Evolutionary conservation across 2,329 filamentous ascomycete species (phyloP).

Genomic region (Pestalotiopsis sp.): DNA sequence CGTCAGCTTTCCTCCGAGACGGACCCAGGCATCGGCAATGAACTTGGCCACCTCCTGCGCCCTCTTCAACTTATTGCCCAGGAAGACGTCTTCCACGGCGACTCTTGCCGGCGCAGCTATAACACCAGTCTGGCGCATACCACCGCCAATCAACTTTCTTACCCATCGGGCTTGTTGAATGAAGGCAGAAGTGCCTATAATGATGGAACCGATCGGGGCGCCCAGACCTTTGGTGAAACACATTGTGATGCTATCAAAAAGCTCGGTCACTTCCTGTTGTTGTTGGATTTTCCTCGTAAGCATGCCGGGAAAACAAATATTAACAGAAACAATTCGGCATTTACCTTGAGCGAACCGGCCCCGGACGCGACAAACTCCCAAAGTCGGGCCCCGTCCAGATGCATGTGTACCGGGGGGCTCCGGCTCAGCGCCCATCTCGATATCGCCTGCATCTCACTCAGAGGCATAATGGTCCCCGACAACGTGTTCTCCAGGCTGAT

Average conservation of each 20-base stretch:
- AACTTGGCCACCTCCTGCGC: slow-evolving; percentile 62
- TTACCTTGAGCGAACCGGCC: slow-evolving; percentile 36
- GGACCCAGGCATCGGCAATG: slow-evolving; percentile 65
- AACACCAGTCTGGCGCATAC: slow-evolving; percentile 75
- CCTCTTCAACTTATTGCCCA: slow-evolving; percentile 43
- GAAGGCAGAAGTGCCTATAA: slow-evolving; percentile 49
- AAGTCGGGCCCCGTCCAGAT: slow-evolving; percentile 54
- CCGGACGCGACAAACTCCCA: slow-evolving; percentile 52
- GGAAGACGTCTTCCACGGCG: slow-evolving; percentile 78
- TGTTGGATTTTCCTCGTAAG: too few species aligned
- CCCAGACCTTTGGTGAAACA: slow-evolving; percentile 58
- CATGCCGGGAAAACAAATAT: too few species aligned
- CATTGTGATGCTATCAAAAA: slow-evolving; percentile 49
- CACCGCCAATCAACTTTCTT: slow-evolving; percentile 80
- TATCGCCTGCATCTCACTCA: slow-evolving; percentile 35
- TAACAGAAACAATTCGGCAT: too few species aligned
- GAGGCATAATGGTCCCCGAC: slow-evolving; percentile 36
- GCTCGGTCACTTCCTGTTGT: not conserved
- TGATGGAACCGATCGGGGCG: slow-evolving; percentile 52
- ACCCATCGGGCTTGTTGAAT: slow-evolving; percentile 74
- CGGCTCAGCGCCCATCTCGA: slow-evolving; percentile 34
- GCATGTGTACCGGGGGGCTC: slow-evolving; percentile 39
- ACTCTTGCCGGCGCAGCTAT: slow-evolving; percentile 75
- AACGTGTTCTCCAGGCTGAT: slow-evolving; percentile 46
- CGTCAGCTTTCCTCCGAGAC: slow-evolving; percentile 61